Evolutionary conservation across 805 yeast genomes (phyloP), one percentile per base, ranked within the genome.

Genomic region (Lipomyces starkeyi): DNA sequence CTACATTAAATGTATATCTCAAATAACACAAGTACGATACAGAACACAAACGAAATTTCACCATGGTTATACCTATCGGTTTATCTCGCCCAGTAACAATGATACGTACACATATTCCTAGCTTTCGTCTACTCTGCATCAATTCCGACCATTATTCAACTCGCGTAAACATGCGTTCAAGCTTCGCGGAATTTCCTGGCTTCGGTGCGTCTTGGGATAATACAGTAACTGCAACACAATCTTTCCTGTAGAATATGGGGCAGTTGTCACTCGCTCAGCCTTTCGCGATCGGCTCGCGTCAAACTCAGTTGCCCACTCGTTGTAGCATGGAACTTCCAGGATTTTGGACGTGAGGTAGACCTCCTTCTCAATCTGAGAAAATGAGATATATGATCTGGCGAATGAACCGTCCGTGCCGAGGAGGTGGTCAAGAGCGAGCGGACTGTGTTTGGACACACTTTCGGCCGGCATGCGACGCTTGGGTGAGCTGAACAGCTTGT

Each of bases 341-440:
- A 81, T 82, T 65, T 81, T 80, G 0, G 87, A 81, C 59, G 79
- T 77, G 20, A 91, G 89, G 20, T 83, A 85, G 58, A 90, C 81
- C 37, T 83, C 83, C 25, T 82, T 78, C 73, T 88, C 88, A 73
- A 85, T 84, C 65, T 85, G 86, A 29, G 84, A 83, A 73, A 90
- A 88, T 58, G 84, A 84, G 63, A 93, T 81, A 73, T 89, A 87
- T 63, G 90, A 85, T 74, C 94, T 84, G 8, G 92, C 97, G 82
- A 91, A 93, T 49, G 97, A 91, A 1, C 98, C 98, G 77, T 92
- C 96, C 43, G 83, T 82, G 1, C 98, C 97, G 70, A 92, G 84
- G 64, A 85, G 80, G 43, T 81, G 78, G 43, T 84, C 85, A 89
- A 94, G 85, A 1, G 65, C 25, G 9, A 34, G n/a, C 29, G 40